phyloP scores from a whole-genome alignment of 768 basidiomycete genomes.

The Phlegmacium glaucopus region DNA sequence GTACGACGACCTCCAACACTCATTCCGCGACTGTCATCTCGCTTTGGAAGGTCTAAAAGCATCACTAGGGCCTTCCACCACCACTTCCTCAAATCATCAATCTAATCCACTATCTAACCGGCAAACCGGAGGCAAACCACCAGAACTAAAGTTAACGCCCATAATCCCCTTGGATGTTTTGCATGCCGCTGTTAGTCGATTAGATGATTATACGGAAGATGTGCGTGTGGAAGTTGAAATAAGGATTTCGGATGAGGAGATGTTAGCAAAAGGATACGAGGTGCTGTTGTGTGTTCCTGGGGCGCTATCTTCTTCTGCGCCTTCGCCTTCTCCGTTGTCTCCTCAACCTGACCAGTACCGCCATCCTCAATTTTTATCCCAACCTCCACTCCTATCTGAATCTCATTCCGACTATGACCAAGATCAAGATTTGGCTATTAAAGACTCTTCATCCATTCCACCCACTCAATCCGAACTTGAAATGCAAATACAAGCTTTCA shows the following conservation, averaged over 20 bases:
- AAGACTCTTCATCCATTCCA: slow-evolving; percentile 1
- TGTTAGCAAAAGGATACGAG: slow-evolving; percentile 63
- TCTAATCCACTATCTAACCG: background rate
- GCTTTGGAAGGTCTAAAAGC: slow-evolving; percentile 57
- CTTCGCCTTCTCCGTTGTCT: too few relatives aligned
- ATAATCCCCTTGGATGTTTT: slow-evolving; percentile 38
- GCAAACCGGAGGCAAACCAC: slow-evolving; percentile 1
- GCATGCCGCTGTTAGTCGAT: slow-evolving; percentile 50
- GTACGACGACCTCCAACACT: slow-evolving; percentile 57
- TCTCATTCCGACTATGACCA: slow-evolving; percentile 1
- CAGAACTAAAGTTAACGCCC: too few relatives aligned
- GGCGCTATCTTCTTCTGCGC: slow-evolving; percentile 24
- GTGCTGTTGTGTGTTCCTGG: slow-evolving; percentile 61
- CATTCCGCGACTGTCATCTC: slow-evolving; percentile 68
- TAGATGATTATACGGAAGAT: slow-evolving; percentile 76
- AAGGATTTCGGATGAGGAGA: slow-evolving; percentile 64
- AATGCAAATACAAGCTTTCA: slow-evolving; percentile 50
- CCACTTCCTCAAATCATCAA: slow-evolving; percentile 12
- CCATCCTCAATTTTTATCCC: too few relatives aligned
- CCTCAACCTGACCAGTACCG: background rate
- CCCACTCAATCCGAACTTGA: slow-evolving; percentile 37
- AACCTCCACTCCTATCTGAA: too few relatives aligned
- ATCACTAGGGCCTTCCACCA: slow-evolving; percentile 20
- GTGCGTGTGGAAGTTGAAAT: slow-evolving; percentile 83
- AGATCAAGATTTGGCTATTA: slow-evolving; percentile 9